Conservation (phyloP, 2,329 filamentous ascomycete genomes). For the Chrysoporthe deuterocubensis region DNA sequence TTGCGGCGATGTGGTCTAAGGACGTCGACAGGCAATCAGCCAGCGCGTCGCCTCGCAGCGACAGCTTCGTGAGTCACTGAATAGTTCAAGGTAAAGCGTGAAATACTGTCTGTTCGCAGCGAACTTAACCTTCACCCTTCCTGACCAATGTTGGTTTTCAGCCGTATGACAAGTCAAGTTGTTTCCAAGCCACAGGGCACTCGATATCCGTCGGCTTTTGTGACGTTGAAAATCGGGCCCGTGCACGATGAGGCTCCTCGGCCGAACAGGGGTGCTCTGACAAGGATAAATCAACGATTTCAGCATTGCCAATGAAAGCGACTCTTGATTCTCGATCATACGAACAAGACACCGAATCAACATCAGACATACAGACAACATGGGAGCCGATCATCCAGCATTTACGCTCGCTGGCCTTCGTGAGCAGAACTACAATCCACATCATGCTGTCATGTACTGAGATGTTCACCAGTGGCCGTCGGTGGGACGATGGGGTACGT, state of each 20-base stretch:
- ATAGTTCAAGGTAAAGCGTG: background rate
- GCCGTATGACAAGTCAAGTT: background rate
- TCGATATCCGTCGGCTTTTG: background rate
- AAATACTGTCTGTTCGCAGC: background rate
- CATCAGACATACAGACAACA: slow-evolving; percentile 12
- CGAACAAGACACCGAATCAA: background rate
- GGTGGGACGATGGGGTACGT: slow-evolving; percentile 40
- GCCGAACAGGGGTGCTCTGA: background rate
- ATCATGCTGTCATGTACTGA: background rate
- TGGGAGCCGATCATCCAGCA: slow-evolving; percentile 44
- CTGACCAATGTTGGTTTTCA: background rate
- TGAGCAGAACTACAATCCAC: slow-evolving; percentile 32
- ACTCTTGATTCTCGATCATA: slow-evolving; percentile 1
- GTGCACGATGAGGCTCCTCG: slow-evolving; percentile 18
- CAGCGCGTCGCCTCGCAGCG: background rate
- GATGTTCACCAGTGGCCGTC: slow-evolving; percentile 36
- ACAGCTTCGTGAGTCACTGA: background rate
- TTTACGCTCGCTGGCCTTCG: slow-evolving; percentile 45
- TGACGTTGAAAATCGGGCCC: slow-evolving; percentile 14
- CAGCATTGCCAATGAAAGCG: background rate
- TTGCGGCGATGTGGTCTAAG: background rate
- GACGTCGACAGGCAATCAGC: background rate
- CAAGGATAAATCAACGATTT: slow-evolving; percentile 1
- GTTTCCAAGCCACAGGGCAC: background rate
- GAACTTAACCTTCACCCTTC: background rate